phyloP scores from a whole-genome alignment of 805 yeast species.

The Candida taoyuanica region DNA sequence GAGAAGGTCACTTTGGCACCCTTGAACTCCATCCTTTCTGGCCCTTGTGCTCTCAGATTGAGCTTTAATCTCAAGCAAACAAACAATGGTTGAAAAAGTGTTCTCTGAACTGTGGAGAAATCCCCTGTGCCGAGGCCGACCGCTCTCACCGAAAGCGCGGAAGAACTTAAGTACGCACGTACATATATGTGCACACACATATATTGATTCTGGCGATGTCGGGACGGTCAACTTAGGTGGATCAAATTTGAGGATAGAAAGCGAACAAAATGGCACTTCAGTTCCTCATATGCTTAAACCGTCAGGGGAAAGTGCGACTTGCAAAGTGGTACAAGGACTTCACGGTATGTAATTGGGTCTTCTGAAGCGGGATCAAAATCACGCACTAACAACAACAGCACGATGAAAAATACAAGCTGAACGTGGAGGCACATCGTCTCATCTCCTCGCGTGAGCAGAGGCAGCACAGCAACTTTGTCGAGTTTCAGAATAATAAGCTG shows the following conservation, averaged over 20 bases:
- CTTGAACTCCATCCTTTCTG: constrained; percentile 12
- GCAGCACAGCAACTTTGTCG: constrained; percentile 77
- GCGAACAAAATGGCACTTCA: constrained; percentile 64
- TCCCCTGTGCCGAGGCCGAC: background rate
- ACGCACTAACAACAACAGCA: constrained; percentile 30
- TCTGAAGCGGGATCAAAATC: background rate
- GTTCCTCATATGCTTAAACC: constrained; percentile 75
- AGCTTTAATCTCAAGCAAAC: background rate
- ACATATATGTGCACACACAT: no score
- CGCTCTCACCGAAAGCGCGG: no score
- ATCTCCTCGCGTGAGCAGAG: constrained; percentile 81
- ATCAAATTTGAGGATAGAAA: no score
- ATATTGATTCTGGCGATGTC: no score
- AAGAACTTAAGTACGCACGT: no score
- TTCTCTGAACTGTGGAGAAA: background rate
- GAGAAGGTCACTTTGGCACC: constrained; percentile 1
- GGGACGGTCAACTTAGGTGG: no score
- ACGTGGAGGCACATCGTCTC: constrained; percentile 68
- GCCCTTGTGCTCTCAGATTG: background rate
- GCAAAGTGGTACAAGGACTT: constrained; percentile 68
- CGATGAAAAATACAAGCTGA: constrained; percentile 41
- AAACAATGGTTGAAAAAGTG: background rate
- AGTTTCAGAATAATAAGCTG: constrained; percentile 59
- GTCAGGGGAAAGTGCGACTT: constrained; percentile 90
- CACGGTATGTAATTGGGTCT: constrained; percentile 27